A percentile compares a stretch with the other conserved stretches of the same genome.
Conservation (phyloP, 495 filamentous ascomycete genomes). For the Hypoxylon intermedium region DNA sequence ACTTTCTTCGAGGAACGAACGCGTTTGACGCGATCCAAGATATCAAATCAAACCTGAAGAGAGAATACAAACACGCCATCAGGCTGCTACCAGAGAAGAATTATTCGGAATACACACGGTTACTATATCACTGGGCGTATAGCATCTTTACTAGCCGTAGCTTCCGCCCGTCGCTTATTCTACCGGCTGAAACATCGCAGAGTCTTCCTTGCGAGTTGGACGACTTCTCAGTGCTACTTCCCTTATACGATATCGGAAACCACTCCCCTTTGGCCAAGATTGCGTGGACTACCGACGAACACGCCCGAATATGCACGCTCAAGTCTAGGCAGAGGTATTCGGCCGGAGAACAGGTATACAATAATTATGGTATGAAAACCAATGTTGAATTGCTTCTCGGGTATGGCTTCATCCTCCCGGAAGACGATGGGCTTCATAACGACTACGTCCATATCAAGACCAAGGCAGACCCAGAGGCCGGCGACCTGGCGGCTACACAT, state of each 20-base stretch:
- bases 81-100: slow-evolving; percentile 46
- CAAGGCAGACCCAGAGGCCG: slow-evolving; percentile 38
- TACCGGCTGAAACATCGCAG: slow-evolving; percentile 34
- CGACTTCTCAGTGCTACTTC: slow-evolving; percentile 61
- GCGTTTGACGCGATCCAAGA: slow-evolving; percentile 53
- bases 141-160: slow-evolving; percentile 62
- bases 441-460: slow-evolving; percentile 59
- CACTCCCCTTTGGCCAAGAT: slow-evolving; percentile 54
- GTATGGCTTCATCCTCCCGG: slow-evolving; percentile 59
- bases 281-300: slow-evolving; percentile 47
- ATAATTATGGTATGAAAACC: slow-evolving; percentile 63
- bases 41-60: slow-evolving; percentile 49
- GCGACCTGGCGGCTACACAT: slow-evolving; percentile 36
- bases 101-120: slow-evolving; percentile 47
- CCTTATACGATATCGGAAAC: slow-evolving; percentile 61
- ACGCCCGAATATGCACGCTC: slow-evolving; percentile 28
- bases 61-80: slow-evolving; percentile 53
- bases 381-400: slow-evolving; percentile 61
- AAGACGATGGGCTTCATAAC: slow-evolving; percentile 51
- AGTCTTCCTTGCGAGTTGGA: slow-evolving; percentile 43
- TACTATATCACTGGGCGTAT: slow-evolving; percentile 63
- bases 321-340: slow-evolving; percentile 31
- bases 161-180: slow-evolving; percentile 57
- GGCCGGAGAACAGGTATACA: slow-evolving; percentile 53
- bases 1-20: slow-evolving; percentile 59